A percentile compares a stretch with the other conserved stretches of the same genome.
Conservation (phyloP, 2,329 filamentous ascomycete species). For the Neonectria hederae region DNA sequence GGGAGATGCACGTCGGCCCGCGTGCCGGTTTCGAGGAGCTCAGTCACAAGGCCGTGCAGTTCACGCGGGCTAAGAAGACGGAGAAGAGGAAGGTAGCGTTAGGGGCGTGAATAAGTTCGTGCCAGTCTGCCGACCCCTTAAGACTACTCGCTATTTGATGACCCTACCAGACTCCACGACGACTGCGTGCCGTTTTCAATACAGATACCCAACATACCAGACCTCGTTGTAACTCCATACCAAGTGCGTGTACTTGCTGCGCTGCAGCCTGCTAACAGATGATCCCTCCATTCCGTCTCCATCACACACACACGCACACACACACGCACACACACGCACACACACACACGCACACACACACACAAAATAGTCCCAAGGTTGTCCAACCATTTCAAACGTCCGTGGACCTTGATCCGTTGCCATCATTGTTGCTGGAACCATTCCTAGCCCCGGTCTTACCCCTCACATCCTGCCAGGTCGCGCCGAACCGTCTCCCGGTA, state of each 20-base stretch:
- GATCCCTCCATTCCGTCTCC: conserved; percentile 15
- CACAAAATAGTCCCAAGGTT: not conserved
- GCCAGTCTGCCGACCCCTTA: conserved; percentile 19
- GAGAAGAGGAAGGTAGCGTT: conserved; percentile 49
- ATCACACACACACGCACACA: too few species aligned
- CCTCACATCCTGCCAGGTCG: conserved; percentile 89
- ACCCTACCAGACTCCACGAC: conserved; percentile 8
- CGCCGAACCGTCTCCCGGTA: conserved; percentile 82
- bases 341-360: too few species aligned
- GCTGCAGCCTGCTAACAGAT: not conserved
- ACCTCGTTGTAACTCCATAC: conserved; percentile 13
- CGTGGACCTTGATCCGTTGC: conserved; percentile 33
- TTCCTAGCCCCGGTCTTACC: conserved; percentile 53
- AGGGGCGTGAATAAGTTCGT: conserved; percentile 45
- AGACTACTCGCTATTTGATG: conserved; percentile 24
- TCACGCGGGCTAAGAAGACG: conserved; percentile 51
- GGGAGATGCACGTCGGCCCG: conserved; percentile 78
- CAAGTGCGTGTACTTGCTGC: not conserved
- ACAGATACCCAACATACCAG: conserved; percentile 12
- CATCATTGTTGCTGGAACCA: conserved; percentile 2
- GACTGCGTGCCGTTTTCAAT: conserved; percentile 1
- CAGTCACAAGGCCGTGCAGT: conserved; percentile 73
- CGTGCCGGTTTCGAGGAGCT: conserved; percentile 75
- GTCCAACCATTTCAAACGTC: conserved; percentile 23
- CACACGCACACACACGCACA: too few species aligned